A percentile compares a stretch with the other conserved stretches of the same genome.
These are phyloP conservation scores for Capillidium rhysosporum DNA, from an alignment of 371 early-diverging fungal genomes.

Conservation along the genomic window DNA sequence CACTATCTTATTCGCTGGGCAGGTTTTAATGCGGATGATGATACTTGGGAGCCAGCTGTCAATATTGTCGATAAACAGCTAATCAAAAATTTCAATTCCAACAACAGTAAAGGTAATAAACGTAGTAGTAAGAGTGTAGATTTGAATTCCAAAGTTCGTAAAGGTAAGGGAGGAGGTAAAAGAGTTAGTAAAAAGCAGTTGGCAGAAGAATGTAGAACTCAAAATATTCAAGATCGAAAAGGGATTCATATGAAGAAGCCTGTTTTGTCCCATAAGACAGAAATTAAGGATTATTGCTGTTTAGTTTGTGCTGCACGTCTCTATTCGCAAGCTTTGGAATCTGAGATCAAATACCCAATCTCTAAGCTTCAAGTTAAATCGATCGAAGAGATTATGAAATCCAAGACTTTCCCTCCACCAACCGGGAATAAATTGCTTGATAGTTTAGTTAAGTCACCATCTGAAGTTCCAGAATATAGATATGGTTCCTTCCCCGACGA, in stretches of 20 bases:
- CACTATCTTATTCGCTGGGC: conserved; percentile 12
- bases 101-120: too few relatives aligned
- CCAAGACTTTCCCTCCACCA: background rate
- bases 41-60: conserved; percentile 9
- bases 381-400: too few relatives aligned
- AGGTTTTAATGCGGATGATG: conserved; percentile 7
- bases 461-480: background rate
- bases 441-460: background rate
- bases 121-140: too few relatives aligned
- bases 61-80: conserved; percentile 4
- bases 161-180: conserved; percentile 6
- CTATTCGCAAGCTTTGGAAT: conserved; percentile 11
- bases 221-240: background rate
- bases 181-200: background rate
- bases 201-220: background rate
- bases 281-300: conserved; percentile 14
- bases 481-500: conserved; percentile 9
- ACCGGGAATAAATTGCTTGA: background rate
- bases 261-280: background rate
- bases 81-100: conserved; percentile 2
- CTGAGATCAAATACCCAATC: conserved; percentile 1
- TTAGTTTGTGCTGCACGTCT: conserved; percentile 14
- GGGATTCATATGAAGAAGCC: background rate
- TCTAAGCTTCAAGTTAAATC: background rate
- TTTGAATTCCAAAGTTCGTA: conserved; percentile 2